Percentiles rank a stretch among this genome's conserved stretches.
phyloP scores from a whole-genome alignment of 1,284 basidiomycete genomes.

The Malassezia cuniculi region DNA sequence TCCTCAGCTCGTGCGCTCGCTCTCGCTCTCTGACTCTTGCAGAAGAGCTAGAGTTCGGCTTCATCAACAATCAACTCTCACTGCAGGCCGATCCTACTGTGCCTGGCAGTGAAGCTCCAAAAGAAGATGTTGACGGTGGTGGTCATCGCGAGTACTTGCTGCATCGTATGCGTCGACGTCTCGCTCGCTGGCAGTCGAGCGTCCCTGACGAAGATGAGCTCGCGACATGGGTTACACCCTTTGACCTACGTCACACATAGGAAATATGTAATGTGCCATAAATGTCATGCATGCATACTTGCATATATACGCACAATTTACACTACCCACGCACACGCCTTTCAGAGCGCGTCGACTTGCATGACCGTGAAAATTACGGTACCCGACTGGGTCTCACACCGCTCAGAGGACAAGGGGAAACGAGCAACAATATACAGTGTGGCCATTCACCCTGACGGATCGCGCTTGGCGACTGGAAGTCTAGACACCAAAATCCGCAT shows the following conservation, averaged over 20 bases:
- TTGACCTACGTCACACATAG: no score
- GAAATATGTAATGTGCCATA: no score
- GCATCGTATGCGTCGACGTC: conserved; percentile 5
- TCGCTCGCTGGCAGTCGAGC: conserved; percentile 9
- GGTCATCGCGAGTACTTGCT: conserved; percentile 10
- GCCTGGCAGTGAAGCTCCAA: neutral
- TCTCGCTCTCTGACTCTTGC: no score
- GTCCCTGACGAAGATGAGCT: conserved; percentile 7
- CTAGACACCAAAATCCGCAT: conserved; percentile 90
- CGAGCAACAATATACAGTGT: conserved; percentile 79
- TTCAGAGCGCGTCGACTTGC: no score
- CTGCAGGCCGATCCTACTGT: conserved; percentile 1
- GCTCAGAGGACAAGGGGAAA: conserved; percentile 51
- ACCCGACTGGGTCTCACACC: conserved; percentile 43
- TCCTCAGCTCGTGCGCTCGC: neutral
- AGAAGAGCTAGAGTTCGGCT: conserved; percentile 1
- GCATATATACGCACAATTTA: no score
- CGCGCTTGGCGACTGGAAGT: conserved; percentile 86
- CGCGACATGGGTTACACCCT: conserved; percentile 12
- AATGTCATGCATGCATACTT: no score
- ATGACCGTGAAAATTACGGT: conserved; percentile 21
- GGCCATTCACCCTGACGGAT: conserved; percentile 87
- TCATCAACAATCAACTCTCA: conserved; percentile 6
- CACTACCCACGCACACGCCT: no score
- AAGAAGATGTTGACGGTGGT: neutral